Evolutionary conservation across 1,139 yeast species (phyloP), one percentile per base, ranked within the genome.

Genomic region (Pneumocystis carinii): DNA sequence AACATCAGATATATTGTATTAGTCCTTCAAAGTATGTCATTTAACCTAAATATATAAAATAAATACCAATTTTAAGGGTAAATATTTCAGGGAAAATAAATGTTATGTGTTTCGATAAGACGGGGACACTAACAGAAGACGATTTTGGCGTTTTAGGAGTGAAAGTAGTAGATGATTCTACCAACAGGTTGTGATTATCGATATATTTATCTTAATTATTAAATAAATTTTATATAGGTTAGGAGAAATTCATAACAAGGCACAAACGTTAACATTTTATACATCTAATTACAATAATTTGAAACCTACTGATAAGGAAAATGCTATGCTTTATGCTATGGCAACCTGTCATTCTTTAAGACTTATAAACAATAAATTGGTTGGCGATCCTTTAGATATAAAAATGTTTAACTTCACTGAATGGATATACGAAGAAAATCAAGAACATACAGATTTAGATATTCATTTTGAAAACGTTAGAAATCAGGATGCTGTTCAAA

Each of bases 51-150:
- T 39, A 3, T 12, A 19, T 8, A 12, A 37, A 57, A 12, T 42
- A 24, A 12, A 19, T 29, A 37, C 29, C 24, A 87, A 92, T 0
- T 37, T 29, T 5, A 60, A 79, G 96, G 66, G 95, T 94, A 59
- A 94, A 94, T 72, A 85, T 92, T 38, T 97, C 96, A 48, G 98
- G 98, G 3, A 90, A 92, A 70, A 73, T 94, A 36, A 97, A 92
- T 71, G 83, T 88, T 2, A 78, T 90, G 71, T 89, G 96, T 70
- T 92, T 94, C 74, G 99, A 92, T 75, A 92, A 92, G 72, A 92
- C 99, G 0, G 99, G 99, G 1, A 92, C 99, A 0, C 77, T 92
- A 68, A 92, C 99, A 0, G 98, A 92, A 72, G 98, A 92, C 73
- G 98, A 97, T 0, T 77, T 92, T 61, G 97, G 90, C 72, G 89